phyloP scores from a whole-genome alignment of 331 rosid genomes.

The Dryas integrifolia region DNA sequence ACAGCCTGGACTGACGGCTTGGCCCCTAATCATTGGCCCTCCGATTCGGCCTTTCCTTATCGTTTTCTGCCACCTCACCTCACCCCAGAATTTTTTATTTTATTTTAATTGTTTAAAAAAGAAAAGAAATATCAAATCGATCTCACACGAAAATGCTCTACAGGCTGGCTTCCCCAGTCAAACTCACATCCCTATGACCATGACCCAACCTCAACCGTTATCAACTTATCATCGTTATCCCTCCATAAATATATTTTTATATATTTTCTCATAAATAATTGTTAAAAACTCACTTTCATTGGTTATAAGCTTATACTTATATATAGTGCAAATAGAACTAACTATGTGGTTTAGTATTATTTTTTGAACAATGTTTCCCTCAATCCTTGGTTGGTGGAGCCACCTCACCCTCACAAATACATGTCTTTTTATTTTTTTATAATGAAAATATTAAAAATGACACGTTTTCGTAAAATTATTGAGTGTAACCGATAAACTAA shows the following conservation, averaged over 20 bases:
- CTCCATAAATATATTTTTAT: conserved; percentile 6
- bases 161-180: conserved; percentile 87
- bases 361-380: too few relatives aligned
- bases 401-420: too few relatives aligned
- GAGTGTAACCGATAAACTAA: too few relatives aligned
- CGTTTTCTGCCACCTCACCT: conserved; percentile 57
- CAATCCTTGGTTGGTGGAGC: too few relatives aligned
- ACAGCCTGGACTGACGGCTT: conserved; percentile 75
- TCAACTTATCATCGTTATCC: conserved; percentile 55
- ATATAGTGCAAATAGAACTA: too few relatives aligned
- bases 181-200: conserved; percentile 28
- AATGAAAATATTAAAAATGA: too few relatives aligned
- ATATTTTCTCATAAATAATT: neutral
- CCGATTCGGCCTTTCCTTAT: conserved; percentile 80
- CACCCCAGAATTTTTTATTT: conserved; percentile 18
- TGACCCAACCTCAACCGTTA: conserved; percentile 59
- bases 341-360: too few relatives aligned
- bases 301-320: too few relatives aligned
- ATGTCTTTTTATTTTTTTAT: too few relatives aligned
- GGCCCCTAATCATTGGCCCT: conserved; percentile 71
- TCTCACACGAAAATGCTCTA: conserved; percentile 52
- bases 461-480: too few relatives aligned
- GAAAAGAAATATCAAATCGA: conserved; percentile 28
- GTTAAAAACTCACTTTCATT: neutral
- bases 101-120: neutral